Base-by-base conservation (phyloP, 106 monocot species). In the Acorus calamus region DNA sequence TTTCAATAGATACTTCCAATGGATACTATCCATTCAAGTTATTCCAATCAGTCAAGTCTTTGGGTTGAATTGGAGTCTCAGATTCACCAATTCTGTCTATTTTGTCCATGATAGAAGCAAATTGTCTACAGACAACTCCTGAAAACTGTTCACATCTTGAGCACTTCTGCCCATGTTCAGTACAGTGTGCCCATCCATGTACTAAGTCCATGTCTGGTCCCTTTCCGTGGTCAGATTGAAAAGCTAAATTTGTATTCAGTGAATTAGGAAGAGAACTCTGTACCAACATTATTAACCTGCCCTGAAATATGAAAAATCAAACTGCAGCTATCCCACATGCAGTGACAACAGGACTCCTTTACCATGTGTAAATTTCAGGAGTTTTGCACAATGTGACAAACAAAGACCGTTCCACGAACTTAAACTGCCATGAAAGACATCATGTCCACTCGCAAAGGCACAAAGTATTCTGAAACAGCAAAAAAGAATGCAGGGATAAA, bases 221-320 rank as follows among this genome's bases (percentile, higher is more conserved):
- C 28, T 28, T 28, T 14, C 48, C 58, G 51, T 50, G 4, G 14
- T 61, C 66, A 56, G 55, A 56, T 55, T 44, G 8, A 68, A 73
- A 52, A 68, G 64, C 57, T 47, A 70, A 7, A 12, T 4, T 12
- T 65, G 64, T 70, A 10, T 54, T 76, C 46, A 64, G 2, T 59
- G 59, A 65, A 56, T 53, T 28, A 65, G 59, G 53, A 65, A 59
- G 51, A 63, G 56, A 59, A 51, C 65, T 62, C 50, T 68, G 57
- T 46, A 63, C 53, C 68, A 62, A 58, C 67, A 63, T 78, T 1
- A 28, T 62, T 78, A 62, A 78, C 62, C 62, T 61, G 53, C 14
- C 62, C 55, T 44, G 50, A 64, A 50, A 10, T 12, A 8, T 50
- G 12, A 12, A 51, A 5, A 50, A 12, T 64, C 49, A 62, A 14